A percentile compares a stretch with the other conserved stretches of the same genome.
These are phyloP conservation scores for Stentor coeruleus DNA, from an alignment of 73 alveolate species.

Conservation along the genomic window DNA sequence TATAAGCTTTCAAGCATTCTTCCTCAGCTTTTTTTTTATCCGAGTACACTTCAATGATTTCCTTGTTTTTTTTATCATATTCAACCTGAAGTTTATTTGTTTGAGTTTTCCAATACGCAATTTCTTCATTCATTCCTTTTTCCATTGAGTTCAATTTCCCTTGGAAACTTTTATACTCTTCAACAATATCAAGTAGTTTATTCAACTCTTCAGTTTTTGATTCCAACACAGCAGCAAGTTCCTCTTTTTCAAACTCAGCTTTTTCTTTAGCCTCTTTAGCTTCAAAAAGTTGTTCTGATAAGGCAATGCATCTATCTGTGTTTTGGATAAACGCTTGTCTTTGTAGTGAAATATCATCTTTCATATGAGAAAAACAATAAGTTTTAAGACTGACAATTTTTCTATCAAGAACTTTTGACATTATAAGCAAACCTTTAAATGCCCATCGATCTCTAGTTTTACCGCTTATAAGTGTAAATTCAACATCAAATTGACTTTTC, in stretches of 20 bases:
- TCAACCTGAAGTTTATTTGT: background rate
- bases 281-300: conserved; percentile 6
- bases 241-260: conserved; percentile 26
- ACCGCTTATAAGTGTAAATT: too few species aligned
- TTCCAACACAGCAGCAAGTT: background rate
- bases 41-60: background rate
- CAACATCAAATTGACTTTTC: background rate
- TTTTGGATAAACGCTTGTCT: conserved; percentile 17
- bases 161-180: background rate
- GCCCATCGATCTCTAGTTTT: background rate
- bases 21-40: conserved; percentile 18
- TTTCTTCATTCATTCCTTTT: background rate
- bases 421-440: background rate
- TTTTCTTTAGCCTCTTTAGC: conserved; percentile 24
- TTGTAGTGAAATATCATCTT: background rate
- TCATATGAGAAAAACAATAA: background rate
- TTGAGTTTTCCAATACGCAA: background rate
- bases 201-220: conserved; percentile 19
- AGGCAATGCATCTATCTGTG: conserved; percentile 15
- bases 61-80: background rate
- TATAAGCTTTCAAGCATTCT: conserved; percentile 15
- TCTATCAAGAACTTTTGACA: background rate
- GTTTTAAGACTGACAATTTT: background rate
- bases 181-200: background rate
- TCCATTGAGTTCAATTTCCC: background rate